Base-by-base conservation (phyloP, 148 eudicot species). In the Nepenthes mirabilis region DNA sequence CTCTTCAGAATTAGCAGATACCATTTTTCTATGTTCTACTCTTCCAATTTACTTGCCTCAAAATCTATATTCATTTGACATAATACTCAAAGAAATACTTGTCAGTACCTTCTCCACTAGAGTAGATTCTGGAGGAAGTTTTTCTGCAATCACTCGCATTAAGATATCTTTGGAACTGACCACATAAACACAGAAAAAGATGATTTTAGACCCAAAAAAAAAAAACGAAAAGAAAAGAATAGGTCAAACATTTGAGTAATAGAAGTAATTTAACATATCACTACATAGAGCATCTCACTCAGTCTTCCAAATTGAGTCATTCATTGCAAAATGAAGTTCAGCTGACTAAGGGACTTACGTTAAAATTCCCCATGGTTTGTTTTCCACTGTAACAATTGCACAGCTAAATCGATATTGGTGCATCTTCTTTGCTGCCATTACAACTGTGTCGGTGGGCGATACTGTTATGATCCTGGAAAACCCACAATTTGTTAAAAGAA, bases 151-250 rank as follows among this genome's bases (percentile, higher is more conserved):
- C 11, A 93, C 83, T 60, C 99, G 84, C 99, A 88, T 83, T 74
- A 93, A 72, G 48, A 93, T 80, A 70, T 93, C 99, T 76, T 88
- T 93, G 54, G 99, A 88, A 68, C 99, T 93, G 77, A 59, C 34
- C 43, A 63, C 62, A 33, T 33, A 12, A 33, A 23, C 9, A 53
- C 33, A 72, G 8, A 14, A 59, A 51, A 56, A 65, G 47, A 35
- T 55, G 37, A 12, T 66, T 54, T 3, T 1, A 52, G 4, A 52
- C 12, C 6, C 55, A 12, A 23, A 23, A 23, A 23, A 23, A 23
- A 23, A 23, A 23, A 23, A 23, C 0, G 23, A 0, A 23, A 23
- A 23, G 55, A 3, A 52, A 52, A 52, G 32, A 52, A 5, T 52
- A 52, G n/a, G 32, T 52, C 12, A 6, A 5, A 52, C 55, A 12